phyloP scores from a whole-genome alignment of 2,329 filamentous ascomycete genomes.

The Helotiales sp. region DNA sequence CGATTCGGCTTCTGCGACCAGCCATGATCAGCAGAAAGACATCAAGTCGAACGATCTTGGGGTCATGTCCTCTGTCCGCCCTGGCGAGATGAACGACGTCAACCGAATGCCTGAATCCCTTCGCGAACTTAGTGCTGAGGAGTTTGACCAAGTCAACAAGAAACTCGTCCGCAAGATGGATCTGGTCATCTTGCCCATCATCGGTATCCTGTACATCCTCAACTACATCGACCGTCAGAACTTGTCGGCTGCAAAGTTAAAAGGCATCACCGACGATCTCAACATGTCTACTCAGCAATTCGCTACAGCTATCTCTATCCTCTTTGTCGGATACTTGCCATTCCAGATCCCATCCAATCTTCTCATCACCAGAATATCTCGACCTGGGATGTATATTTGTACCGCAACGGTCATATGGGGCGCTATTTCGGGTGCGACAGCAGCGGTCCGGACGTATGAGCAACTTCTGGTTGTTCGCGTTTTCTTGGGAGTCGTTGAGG shows the following conservation, averaged over 20 bases:
- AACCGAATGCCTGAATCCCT: slow-evolving; percentile 36
- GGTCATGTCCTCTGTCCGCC: not conserved
- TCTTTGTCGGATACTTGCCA: slow-evolving; percentile 48
- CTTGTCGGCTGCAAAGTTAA: slow-evolving; percentile 47
- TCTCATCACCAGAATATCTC: slow-evolving; percentile 36
- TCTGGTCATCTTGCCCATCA: slow-evolving; percentile 41
- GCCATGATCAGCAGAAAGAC: not conserved
- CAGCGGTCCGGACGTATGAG: slow-evolving; percentile 44
- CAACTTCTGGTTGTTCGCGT: slow-evolving; percentile 45
- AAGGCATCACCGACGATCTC: slow-evolving; percentile 48
- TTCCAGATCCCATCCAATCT: slow-evolving; percentile 47
- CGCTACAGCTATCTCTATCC: slow-evolving; percentile 49
- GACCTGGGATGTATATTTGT: slow-evolving; percentile 39
- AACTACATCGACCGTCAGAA: slow-evolving; percentile 50
- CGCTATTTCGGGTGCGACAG: slow-evolving; percentile 43
- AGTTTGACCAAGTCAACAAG: slow-evolving; percentile 35
- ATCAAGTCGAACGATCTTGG: not conserved
- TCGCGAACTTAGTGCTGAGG: slow-evolving; percentile 34
- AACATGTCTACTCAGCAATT: slow-evolving; percentile 45
- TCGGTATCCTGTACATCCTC: slow-evolving; percentile 46
- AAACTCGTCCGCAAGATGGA: slow-evolving; percentile 40
- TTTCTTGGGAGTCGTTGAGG: slow-evolving; percentile 39
- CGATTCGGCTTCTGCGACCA: not conserved
- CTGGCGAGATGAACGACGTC: not conserved
- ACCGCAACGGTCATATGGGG: slow-evolving; percentile 43